phyloP scores from a whole-genome alignment of 805 yeast species.

The Candida chauliodis region DNA sequence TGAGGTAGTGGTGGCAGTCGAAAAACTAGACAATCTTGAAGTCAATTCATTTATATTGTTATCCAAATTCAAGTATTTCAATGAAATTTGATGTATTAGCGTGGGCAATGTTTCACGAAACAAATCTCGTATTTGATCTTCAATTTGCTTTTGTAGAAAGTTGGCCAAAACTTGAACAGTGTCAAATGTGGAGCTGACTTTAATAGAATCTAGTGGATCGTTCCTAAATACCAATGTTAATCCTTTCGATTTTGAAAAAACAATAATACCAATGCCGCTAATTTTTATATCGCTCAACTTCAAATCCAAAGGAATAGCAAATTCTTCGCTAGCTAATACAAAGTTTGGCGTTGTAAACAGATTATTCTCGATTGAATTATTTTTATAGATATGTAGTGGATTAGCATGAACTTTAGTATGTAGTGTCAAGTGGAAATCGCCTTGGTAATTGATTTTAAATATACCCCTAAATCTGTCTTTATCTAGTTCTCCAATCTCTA shows the following conservation, averaged over 20 bases:
- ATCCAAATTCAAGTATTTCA: slow-evolving; percentile 39
- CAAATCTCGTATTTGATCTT: slow-evolving; percentile 70
- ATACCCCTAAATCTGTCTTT: slow-evolving; percentile 76
- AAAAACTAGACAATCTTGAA: slow-evolving; percentile 1
- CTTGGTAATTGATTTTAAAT: slow-evolving; percentile 70
- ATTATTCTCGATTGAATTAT: slow-evolving; percentile 32
- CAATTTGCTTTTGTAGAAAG: slow-evolving; percentile 78
- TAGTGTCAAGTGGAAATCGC: slow-evolving; percentile 71
- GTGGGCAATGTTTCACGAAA: slow-evolving; percentile 84
- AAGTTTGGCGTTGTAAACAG: slow-evolving; percentile 65
- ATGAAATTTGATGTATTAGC: slow-evolving; percentile 69
- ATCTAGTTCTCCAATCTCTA: slow-evolving; percentile 80
- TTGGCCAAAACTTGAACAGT: slow-evolving; percentile 79
- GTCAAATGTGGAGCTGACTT: slow-evolving; percentile 84
- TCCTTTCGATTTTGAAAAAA: slow-evolving; percentile 77
- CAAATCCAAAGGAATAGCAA: slow-evolving; percentile 75
- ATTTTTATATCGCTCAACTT: slow-evolving; percentile 68
- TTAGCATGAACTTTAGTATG: slow-evolving; percentile 83
- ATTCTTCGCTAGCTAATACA: slow-evolving; percentile 59
- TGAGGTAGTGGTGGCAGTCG: slow-evolving; percentile 1
- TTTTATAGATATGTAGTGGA: slow-evolving; percentile 65
- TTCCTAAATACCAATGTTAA: slow-evolving; percentile 82
- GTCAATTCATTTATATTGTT: slow-evolving; percentile 7
- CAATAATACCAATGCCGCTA: slow-evolving; percentile 80
- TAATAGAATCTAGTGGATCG: slow-evolving; percentile 81